Evolutionary conservation across 2,329 filamentous ascomycete species (phyloP).

Genomic region (Tolypocladium ophioglossoides): DNA sequence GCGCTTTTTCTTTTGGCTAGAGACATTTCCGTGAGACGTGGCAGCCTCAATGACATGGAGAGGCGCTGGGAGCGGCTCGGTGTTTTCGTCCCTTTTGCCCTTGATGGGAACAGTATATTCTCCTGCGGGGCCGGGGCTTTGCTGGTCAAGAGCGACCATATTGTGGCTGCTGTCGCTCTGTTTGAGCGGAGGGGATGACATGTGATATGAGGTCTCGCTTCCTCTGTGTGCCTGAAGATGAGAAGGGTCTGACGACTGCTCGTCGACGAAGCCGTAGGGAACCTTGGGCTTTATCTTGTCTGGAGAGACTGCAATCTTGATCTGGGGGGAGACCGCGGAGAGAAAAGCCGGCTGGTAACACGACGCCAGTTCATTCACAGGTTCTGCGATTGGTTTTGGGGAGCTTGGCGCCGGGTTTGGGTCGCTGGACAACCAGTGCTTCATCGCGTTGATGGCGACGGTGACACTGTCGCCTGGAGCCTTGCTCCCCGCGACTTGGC

Average conservation of each 20-base stretch:
- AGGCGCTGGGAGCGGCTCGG: not conserved
- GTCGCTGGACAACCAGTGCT: not conserved
- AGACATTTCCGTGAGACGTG: not conserved
- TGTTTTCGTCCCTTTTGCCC: not conserved
- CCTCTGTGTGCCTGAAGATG: not conserved
- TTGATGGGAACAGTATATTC: not conserved
- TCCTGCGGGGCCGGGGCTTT: not conserved
- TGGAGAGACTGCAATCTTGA: not conserved
- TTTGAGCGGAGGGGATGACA: not conserved
- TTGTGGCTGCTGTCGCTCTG: not conserved
- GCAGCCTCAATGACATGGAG: too few relatives aligned
- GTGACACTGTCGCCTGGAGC: not conserved
- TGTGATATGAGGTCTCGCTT: not conserved
- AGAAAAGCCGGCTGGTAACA: not conserved
- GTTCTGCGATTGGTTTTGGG: not conserved
- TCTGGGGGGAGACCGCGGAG: too few relatives aligned
- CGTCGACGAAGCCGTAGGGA: not conserved
- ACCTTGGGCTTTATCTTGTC: not conserved
- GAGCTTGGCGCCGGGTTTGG: not conserved
- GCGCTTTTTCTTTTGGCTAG: not conserved
- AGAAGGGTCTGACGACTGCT: not conserved
- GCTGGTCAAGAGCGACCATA: not conserved
- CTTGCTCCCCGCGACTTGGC: too few relatives aligned
- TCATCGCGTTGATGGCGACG: not conserved
- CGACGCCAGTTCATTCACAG: not conserved